Evolutionary conservation across 208 protist genomes (phyloP), one percentile per base, ranked within the genome.

Genomic region (Perkinsela sp.): DNA sequence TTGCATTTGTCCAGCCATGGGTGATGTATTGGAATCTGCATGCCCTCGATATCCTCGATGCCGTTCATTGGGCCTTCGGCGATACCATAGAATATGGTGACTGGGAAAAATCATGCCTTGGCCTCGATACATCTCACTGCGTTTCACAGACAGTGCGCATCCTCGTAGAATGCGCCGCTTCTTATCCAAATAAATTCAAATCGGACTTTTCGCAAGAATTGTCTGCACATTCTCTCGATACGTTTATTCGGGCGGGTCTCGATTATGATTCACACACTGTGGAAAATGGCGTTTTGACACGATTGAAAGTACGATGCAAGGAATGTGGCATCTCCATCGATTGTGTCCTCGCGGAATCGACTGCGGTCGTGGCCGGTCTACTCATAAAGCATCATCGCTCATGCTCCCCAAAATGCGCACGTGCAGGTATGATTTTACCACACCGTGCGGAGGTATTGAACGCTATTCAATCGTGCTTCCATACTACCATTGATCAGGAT

Each of bases 11-110:
- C n/a, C n/a, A 31, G 6, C 71, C 76, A 31, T 79, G 76, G 77
- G 29, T 81, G 1, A 31, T 1, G n/a, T 82, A 80, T 71, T 80
- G 77, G 77, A 80, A 29, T 32, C 28, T 76, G 0, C 28, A 80
- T 69, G 31, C 76, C 29, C 66, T 80, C 0, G 67, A 78, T 28
- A 1, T 80, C n/a, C 2, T 79, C 6, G 66, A 31, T 70, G 48
- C 31, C 13, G 13, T 29, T 2, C 13, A 30, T 70, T 29, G 16
- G 2, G 22, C 28, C 13, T 69, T 72, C 28, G 30, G n/a, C n/a
- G 68, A 73, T 16, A 65, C 71, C 67, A 28, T 73, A n/a, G 65
- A 70, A 30, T 72, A n/a, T 69, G 22, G 40, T 22, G 13, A n/a
- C 22, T 22, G 6, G 40, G 13, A 57, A 6, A 57, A 57, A 57